Evolutionary conservation across 164 flowering plant species (phyloP).

Genomic region (Piper longum): DNA sequence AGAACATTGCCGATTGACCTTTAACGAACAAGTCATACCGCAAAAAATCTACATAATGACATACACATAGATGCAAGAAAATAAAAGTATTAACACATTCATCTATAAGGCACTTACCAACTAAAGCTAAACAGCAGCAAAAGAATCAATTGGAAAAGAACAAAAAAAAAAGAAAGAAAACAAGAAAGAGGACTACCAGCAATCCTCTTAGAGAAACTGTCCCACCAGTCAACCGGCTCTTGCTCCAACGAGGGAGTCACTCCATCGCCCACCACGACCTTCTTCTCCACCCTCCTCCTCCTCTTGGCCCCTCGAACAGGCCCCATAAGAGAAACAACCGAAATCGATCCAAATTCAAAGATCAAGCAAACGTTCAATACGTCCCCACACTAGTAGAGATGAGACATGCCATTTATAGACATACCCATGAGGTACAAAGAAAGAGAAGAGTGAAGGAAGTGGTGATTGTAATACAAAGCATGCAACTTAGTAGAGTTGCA

Average conservation of each 20-base stretch:
- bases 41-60: too few species aligned
- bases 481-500: not conserved
- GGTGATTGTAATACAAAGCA: not conserved
- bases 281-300: slow-evolving; percentile 26
- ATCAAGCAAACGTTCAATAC: slow-evolving; percentile 1
- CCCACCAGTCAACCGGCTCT: slow-evolving; percentile 46
- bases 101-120: too few species aligned
- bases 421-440: slow-evolving; percentile 3
- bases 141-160: too few species aligned
- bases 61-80: too few species aligned
- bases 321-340: slow-evolving; percentile 25
- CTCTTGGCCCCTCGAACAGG: slow-evolving; percentile 40
- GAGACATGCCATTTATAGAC: slow-evolving; percentile 1
- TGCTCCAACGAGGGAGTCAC: slow-evolving; percentile 20
- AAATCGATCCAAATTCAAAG: slow-evolving; percentile 8
- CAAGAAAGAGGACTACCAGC: slow-evolving; percentile 17
- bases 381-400: slow-evolving; percentile 7
- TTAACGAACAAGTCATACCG: too few species aligned
- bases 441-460: slow-evolving; percentile 1
- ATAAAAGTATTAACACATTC: too few species aligned
- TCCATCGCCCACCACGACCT: slow-evolving; percentile 9
- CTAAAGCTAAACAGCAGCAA: too few species aligned
- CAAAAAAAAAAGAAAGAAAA: too few species aligned
- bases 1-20: too few species aligned
- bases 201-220: slow-evolving; percentile 33